Base-by-base conservation (phyloP, 2,329 filamentous ascomycete genomes). In the Tolypocladium capitatum region DNA sequence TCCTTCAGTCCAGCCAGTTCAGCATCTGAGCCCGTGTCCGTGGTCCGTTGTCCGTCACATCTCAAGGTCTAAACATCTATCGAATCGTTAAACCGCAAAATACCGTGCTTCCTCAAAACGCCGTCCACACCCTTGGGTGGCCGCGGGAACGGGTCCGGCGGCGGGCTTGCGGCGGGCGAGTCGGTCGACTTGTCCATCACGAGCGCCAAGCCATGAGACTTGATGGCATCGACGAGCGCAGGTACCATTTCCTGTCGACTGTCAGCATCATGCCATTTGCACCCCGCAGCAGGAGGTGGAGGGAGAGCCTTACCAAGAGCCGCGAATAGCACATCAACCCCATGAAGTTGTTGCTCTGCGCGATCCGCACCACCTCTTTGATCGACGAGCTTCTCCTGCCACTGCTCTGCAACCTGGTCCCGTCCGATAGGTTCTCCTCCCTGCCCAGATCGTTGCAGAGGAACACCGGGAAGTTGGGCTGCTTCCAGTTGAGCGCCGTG, bases 301-400 rank as follows among this genome's bases (percentile, higher is more conserved):
- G n/a, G 16, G 40, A 28, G 45, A 31, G 24, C 75, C 83, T 60
- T 74, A 94, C 88, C 71, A 98, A 67, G 53, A 98, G 73, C 55
- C 84, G 79, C 31, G 87, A 91, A 56, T 83, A 89, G 68, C 90
- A 96, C 51, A 97, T 86, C 59, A 98, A 65, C 3, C 92, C 92
- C 92, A 98, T 98, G 55, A 98, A 87, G 63, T 98, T 98, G 63
- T 98, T 98, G 62, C 83, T 86, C 65, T 94, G 86, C 21, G 91
- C 90, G 60, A 94, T 88, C 53, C 90, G 79, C 14, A 96, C 92
- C 5, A 87, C 87, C 63, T 98, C 91, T 68, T 97, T 98, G 55
- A 97, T 87, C 6, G 88, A 95, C 54, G 84, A 84, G 14, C 83
- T 85, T 43, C 81, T 78, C 48, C 84, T 76, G 16, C 86, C 87